phyloP scores from a whole-genome alignment of 2,329 filamentous ascomycete genomes.

The Tolypocladium tropicale region DNA sequence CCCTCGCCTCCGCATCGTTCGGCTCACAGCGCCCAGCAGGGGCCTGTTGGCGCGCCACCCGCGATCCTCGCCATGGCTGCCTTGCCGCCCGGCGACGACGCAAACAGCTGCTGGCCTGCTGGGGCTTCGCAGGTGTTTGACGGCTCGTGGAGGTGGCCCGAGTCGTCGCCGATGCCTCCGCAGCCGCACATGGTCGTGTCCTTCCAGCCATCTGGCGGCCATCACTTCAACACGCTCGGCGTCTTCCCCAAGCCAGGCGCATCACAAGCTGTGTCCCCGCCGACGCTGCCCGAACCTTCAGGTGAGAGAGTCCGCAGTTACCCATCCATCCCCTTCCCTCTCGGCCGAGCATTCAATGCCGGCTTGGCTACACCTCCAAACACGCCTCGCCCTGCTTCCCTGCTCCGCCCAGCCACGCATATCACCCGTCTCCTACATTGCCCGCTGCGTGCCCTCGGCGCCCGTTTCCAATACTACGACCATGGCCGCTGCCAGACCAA shows the following conservation, averaged over 20 bases:
- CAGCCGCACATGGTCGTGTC: constrained; percentile 1
- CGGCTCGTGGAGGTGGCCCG: constrained; percentile 4
- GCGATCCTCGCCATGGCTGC: neutral
- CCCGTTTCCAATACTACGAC: neutral
- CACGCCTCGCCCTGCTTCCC: no score
- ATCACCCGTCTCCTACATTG: neutral
- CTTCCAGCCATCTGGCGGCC: neutral
- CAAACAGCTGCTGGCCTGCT: neutral
- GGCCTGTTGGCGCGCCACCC: neutral
- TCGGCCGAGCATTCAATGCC: neutral
- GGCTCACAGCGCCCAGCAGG: neutral
- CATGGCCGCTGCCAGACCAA: neutral
- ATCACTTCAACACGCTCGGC: neutral
- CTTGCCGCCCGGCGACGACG: neutral
- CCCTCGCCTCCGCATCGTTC: neutral
- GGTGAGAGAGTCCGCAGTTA: constrained; percentile 1
- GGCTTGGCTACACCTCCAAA: neutral
- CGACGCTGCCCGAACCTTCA: neutral
- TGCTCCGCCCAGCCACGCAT: neutral
- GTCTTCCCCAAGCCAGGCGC: neutral
- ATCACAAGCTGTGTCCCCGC: neutral
- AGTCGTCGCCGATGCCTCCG: neutral
- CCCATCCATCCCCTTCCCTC: neutral
- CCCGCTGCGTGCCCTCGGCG: neutral
- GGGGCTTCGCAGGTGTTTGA: neutral